Evolutionary conservation across 495 filamentous ascomycete species (phyloP).

Genomic region (Tuber magnatum): DNA sequence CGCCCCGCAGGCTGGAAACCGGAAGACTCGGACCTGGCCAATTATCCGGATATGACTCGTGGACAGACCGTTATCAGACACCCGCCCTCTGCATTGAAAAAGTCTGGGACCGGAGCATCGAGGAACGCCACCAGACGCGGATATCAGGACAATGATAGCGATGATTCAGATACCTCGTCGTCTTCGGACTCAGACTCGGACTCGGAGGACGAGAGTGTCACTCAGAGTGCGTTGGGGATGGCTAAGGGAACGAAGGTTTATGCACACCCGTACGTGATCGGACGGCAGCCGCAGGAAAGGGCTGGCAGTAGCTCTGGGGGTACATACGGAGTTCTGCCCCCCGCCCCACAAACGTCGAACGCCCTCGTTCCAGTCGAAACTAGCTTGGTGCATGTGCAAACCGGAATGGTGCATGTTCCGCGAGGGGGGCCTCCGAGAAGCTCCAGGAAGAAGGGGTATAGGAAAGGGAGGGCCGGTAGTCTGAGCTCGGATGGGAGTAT

Average conservation of each 20-base stretch:
- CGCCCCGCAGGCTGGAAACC: constrained; percentile 35
- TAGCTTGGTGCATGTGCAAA: constrained; percentile 22
- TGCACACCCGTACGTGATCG: constrained; percentile 25
- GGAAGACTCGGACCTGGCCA: constrained; percentile 28
- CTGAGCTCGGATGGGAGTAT: constrained; percentile 30
- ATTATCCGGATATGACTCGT: constrained; percentile 26
- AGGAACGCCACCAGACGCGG: constrained; percentile 13
- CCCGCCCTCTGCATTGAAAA: constrained; percentile 17
- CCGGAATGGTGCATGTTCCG: constrained; percentile 28
- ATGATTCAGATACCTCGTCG: constrained; percentile 24
- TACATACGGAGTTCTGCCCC: constrained; percentile 33
- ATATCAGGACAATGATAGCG: constrained; percentile 21
- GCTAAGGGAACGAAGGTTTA: constrained; percentile 39
- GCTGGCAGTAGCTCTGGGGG: constrained; percentile 36
- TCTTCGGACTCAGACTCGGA: constrained; percentile 35
- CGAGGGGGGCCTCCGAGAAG: constrained; percentile 15
- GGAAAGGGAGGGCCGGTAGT: constrained; percentile 35
- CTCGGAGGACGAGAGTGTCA: constrained; percentile 25
- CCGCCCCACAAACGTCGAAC: constrained; percentile 22
- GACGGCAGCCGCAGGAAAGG: constrained; percentile 30
- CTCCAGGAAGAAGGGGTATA: constrained; percentile 28
- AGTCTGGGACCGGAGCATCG: constrained; percentile 13
- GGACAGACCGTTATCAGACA: constrained; percentile 24
- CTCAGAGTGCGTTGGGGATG: constrained; percentile 37
- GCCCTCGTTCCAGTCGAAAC: constrained; percentile 25